Percentiles rank a stretch among this genome's conserved stretches.
Conservation (phyloP, 2,329 filamentous ascomycete species). For the Neopestalotiopsis sp. region DNA sequence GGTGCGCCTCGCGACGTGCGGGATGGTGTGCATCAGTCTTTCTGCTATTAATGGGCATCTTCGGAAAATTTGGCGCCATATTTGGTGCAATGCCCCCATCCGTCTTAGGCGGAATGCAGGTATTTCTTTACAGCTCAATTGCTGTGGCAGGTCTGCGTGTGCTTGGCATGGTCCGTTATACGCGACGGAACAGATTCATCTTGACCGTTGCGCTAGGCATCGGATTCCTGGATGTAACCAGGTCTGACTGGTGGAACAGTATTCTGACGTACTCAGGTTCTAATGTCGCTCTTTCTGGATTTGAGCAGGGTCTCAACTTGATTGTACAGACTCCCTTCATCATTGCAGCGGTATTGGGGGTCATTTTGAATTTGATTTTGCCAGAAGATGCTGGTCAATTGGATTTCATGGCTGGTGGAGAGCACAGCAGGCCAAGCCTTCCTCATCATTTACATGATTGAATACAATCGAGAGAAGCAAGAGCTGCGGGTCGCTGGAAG, state of each 20-base stretch:
- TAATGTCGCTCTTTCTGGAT: constrained; percentile 42
- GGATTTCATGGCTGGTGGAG: constrained; percentile 27
- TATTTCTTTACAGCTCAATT: constrained; percentile 71
- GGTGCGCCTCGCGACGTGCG: constrained; percentile 71
- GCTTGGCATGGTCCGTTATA: constrained; percentile 66
- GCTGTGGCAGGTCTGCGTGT: constrained; percentile 70
- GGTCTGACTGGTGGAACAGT: constrained; percentile 43
- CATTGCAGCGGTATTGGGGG: constrained; percentile 46
- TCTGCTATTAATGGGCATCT: constrained; percentile 71
- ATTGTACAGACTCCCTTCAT: constrained; percentile 47
- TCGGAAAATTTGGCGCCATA: constrained; percentile 72
- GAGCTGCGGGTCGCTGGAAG: too few species aligned
- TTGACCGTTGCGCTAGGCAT: constrained; percentile 65
- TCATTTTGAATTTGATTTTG: constrained; percentile 47
- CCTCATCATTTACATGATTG: neutral
- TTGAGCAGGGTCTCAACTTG: constrained; percentile 45
- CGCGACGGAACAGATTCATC: constrained; percentile 69
- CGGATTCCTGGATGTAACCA: constrained; percentile 55
- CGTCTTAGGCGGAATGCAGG: constrained; percentile 55
- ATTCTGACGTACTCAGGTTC: constrained; percentile 42
- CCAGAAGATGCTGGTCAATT: constrained; percentile 36
- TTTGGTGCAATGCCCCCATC: constrained; percentile 67
- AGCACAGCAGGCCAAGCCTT: constrained; percentile 21
- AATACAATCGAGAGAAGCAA: neutral
- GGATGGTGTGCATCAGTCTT: constrained; percentile 71